Base-by-base conservation (phyloP, 306 rosid species). In the Prunus salicina region DNA sequence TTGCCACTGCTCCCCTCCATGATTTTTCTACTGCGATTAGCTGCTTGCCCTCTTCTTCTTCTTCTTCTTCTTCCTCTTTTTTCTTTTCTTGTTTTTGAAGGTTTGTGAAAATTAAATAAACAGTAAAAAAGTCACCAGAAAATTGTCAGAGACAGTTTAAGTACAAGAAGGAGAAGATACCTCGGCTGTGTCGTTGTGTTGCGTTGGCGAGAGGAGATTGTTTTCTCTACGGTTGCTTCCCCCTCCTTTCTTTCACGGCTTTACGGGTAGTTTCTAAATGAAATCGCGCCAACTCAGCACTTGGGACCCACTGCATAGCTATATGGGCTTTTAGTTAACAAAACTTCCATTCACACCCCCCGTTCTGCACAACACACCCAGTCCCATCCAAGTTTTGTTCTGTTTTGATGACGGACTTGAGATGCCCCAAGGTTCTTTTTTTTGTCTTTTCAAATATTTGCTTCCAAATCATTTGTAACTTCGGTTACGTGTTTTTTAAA, bases 1-100 rank as follows among this genome's bases (percentile, higher is more conserved):
- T 87, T 85, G 55, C 60, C 69, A 10, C 73, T 19, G 64, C 62
- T 65, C 7, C 18, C 79, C 63, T 78, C 91, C 96, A 91, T 73
- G 55, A 72, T 70, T 71, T 90, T 71, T 30, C 20, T 38, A 32
- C 64, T 34, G 9, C 67, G 24, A 24, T 45, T 27, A 16, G 14
- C 65, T 30, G 16, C 58, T 11, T 46, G 55, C 12, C 24, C 53
- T 13, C 66, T 32, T 55, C 43, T 49, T 57, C 53, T 27, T 25
- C 32, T 52, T 51, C 58, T 12, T 58, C 32, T 38, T 41, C 32
- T 8, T 41, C 32, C 8, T 8, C 8, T 0, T 27, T 16, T 28
- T 25, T 14, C 0, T 70, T 12, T 15, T 16, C 14, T 2, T 8
- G 6, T 5, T 63, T 62, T 19, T 32, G 5, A 71, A 52, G 22